A percentile compares a stretch with the other conserved stretches of the same genome.
phyloP scores from a whole-genome alignment of 805 yeast species.

The Tetrapisispora nanseiensis region DNA sequence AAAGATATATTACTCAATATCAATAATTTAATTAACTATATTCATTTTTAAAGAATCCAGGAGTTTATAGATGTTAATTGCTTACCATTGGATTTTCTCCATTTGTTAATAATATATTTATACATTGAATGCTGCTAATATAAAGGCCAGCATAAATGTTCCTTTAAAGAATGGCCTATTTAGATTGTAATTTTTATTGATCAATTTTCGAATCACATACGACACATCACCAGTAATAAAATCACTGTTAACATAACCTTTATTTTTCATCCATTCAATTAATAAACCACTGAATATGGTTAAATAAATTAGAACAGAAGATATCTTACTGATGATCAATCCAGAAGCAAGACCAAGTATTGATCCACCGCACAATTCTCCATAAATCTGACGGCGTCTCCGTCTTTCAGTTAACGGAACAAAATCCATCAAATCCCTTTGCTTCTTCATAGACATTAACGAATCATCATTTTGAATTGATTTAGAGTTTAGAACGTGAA shows the following conservation, averaged over 20 bases:
- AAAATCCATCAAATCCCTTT: background rate
- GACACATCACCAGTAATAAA: slow-evolving; percentile 4
- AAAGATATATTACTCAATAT: too few relatives aligned
- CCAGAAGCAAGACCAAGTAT: slow-evolving; percentile 9
- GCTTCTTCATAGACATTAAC: background rate
- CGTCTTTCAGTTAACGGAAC: background rate
- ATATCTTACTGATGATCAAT: slow-evolving; percentile 9
- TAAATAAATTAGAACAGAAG: slow-evolving; percentile 7
- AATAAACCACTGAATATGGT: slow-evolving; percentile 5
- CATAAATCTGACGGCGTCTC: slow-evolving; percentile 1
- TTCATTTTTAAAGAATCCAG: too few relatives aligned
- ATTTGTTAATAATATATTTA: background rate
- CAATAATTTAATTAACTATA: too few relatives aligned
- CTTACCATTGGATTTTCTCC: background rate
- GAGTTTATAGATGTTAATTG: too few relatives aligned
- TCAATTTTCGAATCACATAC: slow-evolving; percentile 3
- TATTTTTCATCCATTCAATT: slow-evolving; percentile 9
- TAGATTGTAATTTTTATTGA: slow-evolving; percentile 6
- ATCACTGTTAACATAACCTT: slow-evolving; percentile 7
- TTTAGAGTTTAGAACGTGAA: background rate
- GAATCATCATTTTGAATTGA: background rate
- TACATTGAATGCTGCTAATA: slow-evolving; percentile 8
- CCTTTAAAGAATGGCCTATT: slow-evolving; percentile 10
- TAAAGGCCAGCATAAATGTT: slow-evolving; percentile 8
- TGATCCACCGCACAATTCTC: slow-evolving; percentile 11